phyloP scores from a whole-genome alignment of 192 early-diverging fungal genomes.

The Gryganskiella cystojenkinii region DNA sequence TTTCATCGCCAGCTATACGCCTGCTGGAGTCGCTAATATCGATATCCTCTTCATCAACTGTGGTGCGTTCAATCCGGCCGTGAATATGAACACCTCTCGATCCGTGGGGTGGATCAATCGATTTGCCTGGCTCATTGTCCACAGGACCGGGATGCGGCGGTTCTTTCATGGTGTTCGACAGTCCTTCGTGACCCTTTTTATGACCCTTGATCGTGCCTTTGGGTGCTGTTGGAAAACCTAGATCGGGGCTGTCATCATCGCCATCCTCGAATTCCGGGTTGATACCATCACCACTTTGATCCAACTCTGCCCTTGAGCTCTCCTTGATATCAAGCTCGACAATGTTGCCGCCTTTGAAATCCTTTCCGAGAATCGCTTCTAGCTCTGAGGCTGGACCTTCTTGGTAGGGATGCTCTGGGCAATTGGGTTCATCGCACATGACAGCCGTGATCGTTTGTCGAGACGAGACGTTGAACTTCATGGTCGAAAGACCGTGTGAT shows the following conservation, averaged over 20 bases:
- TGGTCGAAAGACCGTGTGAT: constrained; percentile 31
- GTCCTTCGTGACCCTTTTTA: background rate
- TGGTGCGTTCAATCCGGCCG: constrained; percentile 7
- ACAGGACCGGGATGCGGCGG: too few relatives aligned
- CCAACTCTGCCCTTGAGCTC: constrained; percentile 12
- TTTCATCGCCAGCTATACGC: background rate
- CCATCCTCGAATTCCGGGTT: constrained; percentile 25
- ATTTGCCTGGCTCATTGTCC: too few relatives aligned
- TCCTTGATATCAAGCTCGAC: constrained; percentile 47
- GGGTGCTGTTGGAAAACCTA: too few relatives aligned
- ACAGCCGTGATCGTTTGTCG: constrained; percentile 37
- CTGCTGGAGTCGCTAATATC: too few relatives aligned
- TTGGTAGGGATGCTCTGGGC: constrained; percentile 39
- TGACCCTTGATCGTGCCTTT: background rate
- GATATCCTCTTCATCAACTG: too few relatives aligned
- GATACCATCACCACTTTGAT: constrained; percentile 22
- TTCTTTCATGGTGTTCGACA: too few relatives aligned
- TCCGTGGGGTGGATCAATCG: background rate
- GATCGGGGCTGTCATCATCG: background rate
- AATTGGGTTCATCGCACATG: constrained; percentile 38
- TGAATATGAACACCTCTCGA: background rate
- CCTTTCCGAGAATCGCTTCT: constrained; percentile 8
- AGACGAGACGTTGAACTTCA: constrained; percentile 31
- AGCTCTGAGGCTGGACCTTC: constrained; percentile 34
- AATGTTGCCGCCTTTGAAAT: constrained; percentile 16